Evolutionary conservation across 2,329 filamentous ascomycete species (phyloP), one percentile per base, ranked within the genome.

Genomic region (Ophioceras dolichostomum): DNA sequence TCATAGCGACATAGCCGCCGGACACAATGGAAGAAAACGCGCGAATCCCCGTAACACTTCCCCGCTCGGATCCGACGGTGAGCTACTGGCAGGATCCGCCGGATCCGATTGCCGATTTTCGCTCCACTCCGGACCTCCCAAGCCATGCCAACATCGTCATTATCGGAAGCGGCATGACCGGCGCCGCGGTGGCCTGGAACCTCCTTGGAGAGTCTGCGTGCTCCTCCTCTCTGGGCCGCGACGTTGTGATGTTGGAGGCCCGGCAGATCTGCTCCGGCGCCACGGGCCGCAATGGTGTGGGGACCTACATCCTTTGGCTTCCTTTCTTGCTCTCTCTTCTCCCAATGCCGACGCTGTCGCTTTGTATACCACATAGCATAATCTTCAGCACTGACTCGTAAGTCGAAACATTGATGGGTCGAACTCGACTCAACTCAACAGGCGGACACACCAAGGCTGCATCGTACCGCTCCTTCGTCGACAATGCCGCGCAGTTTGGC

Each of bases 231-330:
- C 30, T 18, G 21, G 10, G 14, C 10, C 39, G 52, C 33, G 51
- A 64, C 34, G 59, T 80, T 4, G 63, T 81, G 3, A 68, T 81
- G 63, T 57, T 82, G 5, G 77, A 83, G 52, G 76, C 77, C 10
- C 60, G 77, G 41, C 71, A 79, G 50, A 70, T 73, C 6, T 79
- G 74, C 45, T 81, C 73, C 53, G 76, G 76, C 36, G 77, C 76
- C 2, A 81, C 77, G 0, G 77, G 77, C 12, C 61, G 76, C 45
- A 70, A 70, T 42, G 66, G 65, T 56, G 54, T 33, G 39, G 42
- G 13, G 26, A 16, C n/a, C 16, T 27, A 9, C n/a, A n/a, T n/a
- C n/a, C n/a, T 18, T 22, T 27, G 31, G 30, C 31, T 13, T 19
- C 20, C 21, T 17, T n/a, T 5, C 20, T 21, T 41, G 45, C 13